A percentile compares a stretch with the other conserved stretches of the same genome.
Conservation (phyloP, 768 basidiomycete genomes). For the Lentinula guzmanii region DNA sequence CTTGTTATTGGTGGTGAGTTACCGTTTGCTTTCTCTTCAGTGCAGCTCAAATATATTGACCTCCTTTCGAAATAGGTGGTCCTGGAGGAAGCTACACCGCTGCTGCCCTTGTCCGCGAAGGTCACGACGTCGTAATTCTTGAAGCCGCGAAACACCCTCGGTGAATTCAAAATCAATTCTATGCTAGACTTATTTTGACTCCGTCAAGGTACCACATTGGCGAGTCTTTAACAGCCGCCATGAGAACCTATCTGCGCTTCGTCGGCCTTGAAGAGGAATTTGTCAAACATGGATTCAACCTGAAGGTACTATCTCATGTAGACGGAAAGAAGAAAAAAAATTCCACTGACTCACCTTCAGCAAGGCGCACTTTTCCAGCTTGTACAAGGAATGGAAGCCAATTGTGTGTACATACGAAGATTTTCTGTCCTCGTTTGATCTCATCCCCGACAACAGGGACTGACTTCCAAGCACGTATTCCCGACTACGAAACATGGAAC, state of each 20-base stretch:
- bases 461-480: constrained; percentile 49
- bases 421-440: background rate
- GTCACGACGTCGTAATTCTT: constrained; percentile 19
- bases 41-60: no score
- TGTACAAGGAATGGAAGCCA: constrained; percentile 58
- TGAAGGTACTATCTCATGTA: constrained; percentile 31
- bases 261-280: constrained; percentile 53
- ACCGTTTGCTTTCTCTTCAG: background rate
- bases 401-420: constrained; percentile 14
- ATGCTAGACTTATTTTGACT: background rate
- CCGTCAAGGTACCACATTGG: constrained; percentile 48
- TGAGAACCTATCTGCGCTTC: constrained; percentile 53
- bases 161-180: background rate
- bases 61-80: constrained; percentile 13
- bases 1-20: constrained; percentile 32
- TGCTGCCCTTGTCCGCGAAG: constrained; percentile 21
- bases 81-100: constrained; percentile 24
- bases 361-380: constrained; percentile 57
- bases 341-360: constrained; percentile 24
- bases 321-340: background rate
- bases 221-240: constrained; percentile 55
- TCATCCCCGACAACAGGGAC: constrained; percentile 34
- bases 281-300: constrained; percentile 39
- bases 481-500: constrained; percentile 54
- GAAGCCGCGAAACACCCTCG: constrained; percentile 21